A percentile compares a stretch with the other conserved stretches of the same genome.
Conservation (phyloP, 495 filamentous ascomycete genomes). For the Chaetomium tenue region DNA sequence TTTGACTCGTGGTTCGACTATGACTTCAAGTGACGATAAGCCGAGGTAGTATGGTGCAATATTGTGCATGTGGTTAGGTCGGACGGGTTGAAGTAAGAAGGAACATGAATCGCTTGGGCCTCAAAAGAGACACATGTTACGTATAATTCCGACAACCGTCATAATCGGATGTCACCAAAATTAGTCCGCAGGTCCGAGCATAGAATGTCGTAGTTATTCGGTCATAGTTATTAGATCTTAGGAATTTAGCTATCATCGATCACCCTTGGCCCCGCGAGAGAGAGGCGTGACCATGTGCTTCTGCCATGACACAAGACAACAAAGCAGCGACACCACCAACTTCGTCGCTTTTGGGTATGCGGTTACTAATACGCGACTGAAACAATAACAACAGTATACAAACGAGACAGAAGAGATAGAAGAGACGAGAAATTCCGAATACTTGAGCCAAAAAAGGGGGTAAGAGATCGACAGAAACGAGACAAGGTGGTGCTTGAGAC, state of each 20-base stretch:
- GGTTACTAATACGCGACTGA: not conserved
- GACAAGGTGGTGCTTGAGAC: not conserved
- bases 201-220: too few relatives aligned
- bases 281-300: not conserved
- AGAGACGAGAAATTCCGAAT: not conserved
- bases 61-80: too few relatives aligned
- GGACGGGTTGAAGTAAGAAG: too few relatives aligned
- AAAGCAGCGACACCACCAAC: not conserved
- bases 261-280: too few relatives aligned
- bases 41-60: too few relatives aligned
- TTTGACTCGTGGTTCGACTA: too few relatives aligned
- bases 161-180: too few relatives aligned
- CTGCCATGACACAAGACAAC: not conserved
- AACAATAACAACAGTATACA: not conserved
- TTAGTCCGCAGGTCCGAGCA: too few relatives aligned
- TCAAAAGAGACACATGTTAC: too few relatives aligned
- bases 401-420: not conserved
- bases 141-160: too few relatives aligned
- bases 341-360: slow-evolving; percentile 6
- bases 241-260: not conserved
- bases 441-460: not conserved
- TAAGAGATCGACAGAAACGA: not conserved
- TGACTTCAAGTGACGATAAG: too few relatives aligned
- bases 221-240: not conserved
- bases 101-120: too few relatives aligned